phyloP scores from a whole-genome alignment of 2,329 filamentous ascomycete species.

The Magnaporthiopsis incrustans region DNA sequence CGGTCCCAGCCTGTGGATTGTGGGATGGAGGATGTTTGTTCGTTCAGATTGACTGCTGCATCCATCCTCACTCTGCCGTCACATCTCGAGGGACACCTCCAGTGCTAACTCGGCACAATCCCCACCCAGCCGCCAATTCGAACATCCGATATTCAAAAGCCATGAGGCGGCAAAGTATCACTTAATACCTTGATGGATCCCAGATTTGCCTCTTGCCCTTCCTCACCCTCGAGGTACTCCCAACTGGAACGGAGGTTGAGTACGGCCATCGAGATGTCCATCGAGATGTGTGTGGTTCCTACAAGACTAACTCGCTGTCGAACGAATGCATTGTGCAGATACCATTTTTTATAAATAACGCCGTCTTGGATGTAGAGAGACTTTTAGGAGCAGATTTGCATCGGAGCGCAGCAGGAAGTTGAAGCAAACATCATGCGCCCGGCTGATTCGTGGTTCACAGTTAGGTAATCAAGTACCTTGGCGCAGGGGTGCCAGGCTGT shows the following conservation, averaged over 20 bases:
- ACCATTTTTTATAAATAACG: background rate
- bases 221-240: background rate
- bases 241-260: background rate
- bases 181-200: too few relatives aligned
- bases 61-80: background rate
- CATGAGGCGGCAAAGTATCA: too few relatives aligned
- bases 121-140: too few relatives aligned
- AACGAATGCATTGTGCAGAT: background rate
- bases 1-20: background rate
- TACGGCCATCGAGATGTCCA: background rate
- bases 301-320: background rate
- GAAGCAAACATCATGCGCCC: too few relatives aligned
- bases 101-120: background rate
- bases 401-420: too few relatives aligned
- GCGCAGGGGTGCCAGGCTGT: background rate
- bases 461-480: background rate
- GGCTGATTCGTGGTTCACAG: background rate
- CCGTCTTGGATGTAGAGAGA: background rate
- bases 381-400: too few relatives aligned
- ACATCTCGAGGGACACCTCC: background rate
- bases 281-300: background rate
- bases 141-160: too few relatives aligned
- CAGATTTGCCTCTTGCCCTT: too few relatives aligned
- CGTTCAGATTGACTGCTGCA: background rate
- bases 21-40: background rate